Conservation (phyloP, 2,329 filamentous ascomycete species). For the Colletotrichum spaethianum region DNA sequence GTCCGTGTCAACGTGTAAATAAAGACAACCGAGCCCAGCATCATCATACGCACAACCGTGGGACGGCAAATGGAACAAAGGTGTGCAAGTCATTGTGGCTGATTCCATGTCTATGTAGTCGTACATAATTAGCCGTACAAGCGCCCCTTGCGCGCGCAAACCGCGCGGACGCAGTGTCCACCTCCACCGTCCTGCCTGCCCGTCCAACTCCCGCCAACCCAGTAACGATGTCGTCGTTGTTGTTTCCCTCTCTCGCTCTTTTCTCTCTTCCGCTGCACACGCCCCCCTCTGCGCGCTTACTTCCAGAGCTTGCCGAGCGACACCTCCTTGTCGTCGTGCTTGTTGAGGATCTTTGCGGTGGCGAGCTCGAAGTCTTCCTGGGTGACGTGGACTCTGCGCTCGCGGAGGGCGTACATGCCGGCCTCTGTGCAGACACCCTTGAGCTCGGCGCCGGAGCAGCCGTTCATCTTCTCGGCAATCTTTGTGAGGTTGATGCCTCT, state of each 20-base stretch:
- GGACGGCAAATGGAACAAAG: not conserved
- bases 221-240: constrained; percentile 35
- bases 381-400: constrained; percentile 96
- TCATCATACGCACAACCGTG: not conserved
- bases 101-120: constrained; percentile 41
- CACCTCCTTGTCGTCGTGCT: constrained; percentile 98
- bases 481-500: constrained; percentile 97
- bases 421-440: constrained; percentile 99
- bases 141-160: constrained; percentile 25
- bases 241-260: not conserved
- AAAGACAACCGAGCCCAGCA: no score
- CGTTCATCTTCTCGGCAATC: constrained; percentile 99
- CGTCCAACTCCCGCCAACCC: constrained; percentile 36
- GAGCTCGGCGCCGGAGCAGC: constrained; percentile 95
- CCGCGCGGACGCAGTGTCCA: constrained; percentile 31
- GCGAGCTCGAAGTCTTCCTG: constrained; percentile 99
- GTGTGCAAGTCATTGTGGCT: constrained; percentile 36
- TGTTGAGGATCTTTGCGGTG: constrained; percentile 99
- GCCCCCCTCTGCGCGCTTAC: constrained; percentile 46
- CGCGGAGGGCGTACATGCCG: constrained; percentile 96
- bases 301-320: constrained; percentile 86
- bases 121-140: constrained; percentile 41
- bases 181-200: constrained; percentile 11
- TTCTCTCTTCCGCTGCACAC: not conserved
- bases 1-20: not conserved